Conservation (phyloP, 129 eudicot genomes). For the Pittosporum tobira region DNA sequence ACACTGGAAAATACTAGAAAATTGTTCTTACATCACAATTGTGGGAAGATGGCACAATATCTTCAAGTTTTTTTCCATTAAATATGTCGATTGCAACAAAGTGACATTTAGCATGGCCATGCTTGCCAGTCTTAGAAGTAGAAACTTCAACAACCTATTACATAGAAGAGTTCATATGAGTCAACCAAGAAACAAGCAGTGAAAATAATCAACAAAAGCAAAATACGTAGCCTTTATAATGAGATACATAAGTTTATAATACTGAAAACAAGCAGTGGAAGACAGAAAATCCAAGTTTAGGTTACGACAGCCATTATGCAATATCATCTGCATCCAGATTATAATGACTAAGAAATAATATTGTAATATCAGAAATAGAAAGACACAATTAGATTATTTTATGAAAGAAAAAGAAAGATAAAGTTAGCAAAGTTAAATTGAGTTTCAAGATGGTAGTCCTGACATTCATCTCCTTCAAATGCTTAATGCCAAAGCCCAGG, state of each 20-base stretch:
- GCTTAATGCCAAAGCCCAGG: no score
- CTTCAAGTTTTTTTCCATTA: conserved; percentile 36
- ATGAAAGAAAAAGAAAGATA: not conserved
- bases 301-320: no score
- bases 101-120: conserved; percentile 47
- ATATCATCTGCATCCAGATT: not conserved
- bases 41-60: conserved; percentile 45
- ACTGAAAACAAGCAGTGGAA: no score
- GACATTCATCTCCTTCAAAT: not conserved
- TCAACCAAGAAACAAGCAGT: not conserved
- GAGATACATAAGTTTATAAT: no score
- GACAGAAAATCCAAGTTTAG: no score
- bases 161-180: no score
- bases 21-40: conserved; percentile 30
- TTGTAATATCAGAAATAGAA: not conserved
- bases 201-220: not conserved
- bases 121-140: conserved; percentile 45
- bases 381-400: not conserved
- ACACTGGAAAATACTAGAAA: no score
- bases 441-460: not conserved
- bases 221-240: no score
- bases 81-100: conserved; percentile 45
- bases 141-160: conserved; percentile 40
- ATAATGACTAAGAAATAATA: not conserved
- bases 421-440: not conserved